A percentile compares a stretch with the other conserved stretches of the same genome.
phyloP scores from a whole-genome alignment of 2,329 filamentous ascomycete species.

The Myriosclerotinia duriaeana region DNA sequence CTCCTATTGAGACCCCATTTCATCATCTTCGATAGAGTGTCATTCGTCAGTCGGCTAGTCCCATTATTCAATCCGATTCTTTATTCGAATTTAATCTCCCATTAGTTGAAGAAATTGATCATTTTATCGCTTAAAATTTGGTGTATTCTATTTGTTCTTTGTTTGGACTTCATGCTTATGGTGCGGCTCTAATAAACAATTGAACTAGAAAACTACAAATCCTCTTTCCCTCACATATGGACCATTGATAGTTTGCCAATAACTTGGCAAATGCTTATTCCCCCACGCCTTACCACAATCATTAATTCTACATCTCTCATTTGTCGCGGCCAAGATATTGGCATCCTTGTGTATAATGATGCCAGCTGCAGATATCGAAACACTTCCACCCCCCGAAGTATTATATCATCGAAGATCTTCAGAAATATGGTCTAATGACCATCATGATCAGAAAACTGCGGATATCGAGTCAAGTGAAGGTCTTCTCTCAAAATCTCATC shows the following conservation, averaged over 20 bases:
- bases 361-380: background rate
- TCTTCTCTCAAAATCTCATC: background rate
- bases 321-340: background rate
- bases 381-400: background rate
- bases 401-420: constrained; percentile 8
- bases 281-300: background rate
- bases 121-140: background rate
- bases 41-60: no score
- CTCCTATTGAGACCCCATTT: background rate
- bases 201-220: no score
- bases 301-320: background rate
- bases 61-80: no score
- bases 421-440: background rate
- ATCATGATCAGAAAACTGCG: background rate
- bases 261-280: constrained; percentile 6
- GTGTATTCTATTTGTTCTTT: no score
- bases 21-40: no score
- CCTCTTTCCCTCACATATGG: no score
- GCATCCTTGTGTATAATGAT: background rate
- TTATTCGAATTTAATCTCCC: no score
- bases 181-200: no score
- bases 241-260: background rate
- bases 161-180: no score
- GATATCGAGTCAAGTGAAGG: background rate
- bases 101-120: background rate